Conservation (phyloP, 306 rosid species). For the Sphenostylis stenocarpa region DNA sequence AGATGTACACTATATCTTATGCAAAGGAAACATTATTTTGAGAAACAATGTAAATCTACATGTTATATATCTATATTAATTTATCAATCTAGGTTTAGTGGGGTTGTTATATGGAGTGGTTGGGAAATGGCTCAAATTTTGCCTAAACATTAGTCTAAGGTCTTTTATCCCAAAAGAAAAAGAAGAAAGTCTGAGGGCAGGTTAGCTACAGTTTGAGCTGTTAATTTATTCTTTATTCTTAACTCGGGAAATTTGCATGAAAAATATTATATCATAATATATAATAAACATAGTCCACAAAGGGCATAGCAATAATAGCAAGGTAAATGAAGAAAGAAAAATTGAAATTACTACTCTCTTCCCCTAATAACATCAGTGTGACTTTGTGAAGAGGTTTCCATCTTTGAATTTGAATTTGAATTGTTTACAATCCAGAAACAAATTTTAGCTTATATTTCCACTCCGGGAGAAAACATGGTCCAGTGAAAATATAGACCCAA, state of each 20-base stretch:
- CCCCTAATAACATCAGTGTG: background rate
- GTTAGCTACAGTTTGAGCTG: background rate
- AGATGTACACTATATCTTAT: too few species aligned
- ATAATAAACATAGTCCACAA: background rate
- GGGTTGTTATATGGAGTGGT: background rate
- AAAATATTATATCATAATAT: background rate
- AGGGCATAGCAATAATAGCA: background rate
- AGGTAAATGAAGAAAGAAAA: background rate
- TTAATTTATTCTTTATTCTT: background rate
- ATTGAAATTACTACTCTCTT: background rate
- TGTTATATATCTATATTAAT: too few species aligned
- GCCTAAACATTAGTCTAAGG: background rate
- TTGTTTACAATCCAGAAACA: background rate
- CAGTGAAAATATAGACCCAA: background rate
- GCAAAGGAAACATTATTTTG: too few species aligned
- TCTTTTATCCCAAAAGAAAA: background rate
- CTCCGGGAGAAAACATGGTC: constrained; percentile 10
- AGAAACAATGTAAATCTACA: too few species aligned
- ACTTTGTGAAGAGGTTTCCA: background rate
- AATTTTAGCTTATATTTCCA: background rate
- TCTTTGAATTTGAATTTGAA: background rate
- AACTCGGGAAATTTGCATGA: background rate
- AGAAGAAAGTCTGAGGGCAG: background rate
- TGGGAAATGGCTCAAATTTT: constrained; percentile 11
- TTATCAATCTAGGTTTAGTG: too few species aligned